Evolutionary conservation across 2,329 filamentous ascomycete genomes (phyloP), one percentile per base, ranked within the genome.

Genomic region (Fusarium guadeloupense): DNA sequence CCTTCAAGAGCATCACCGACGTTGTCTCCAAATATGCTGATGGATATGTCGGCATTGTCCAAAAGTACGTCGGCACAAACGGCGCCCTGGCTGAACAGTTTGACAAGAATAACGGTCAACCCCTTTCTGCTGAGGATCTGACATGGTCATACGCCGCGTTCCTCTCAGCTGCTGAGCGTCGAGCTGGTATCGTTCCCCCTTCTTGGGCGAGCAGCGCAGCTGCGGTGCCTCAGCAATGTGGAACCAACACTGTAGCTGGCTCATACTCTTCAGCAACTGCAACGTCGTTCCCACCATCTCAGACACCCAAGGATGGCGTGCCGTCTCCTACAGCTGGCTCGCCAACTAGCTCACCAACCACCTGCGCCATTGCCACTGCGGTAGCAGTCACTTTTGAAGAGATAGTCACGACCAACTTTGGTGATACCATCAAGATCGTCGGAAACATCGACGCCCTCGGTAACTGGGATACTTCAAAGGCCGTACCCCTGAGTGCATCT

Each of bases 71-170:
- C 0, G 80, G 81, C 4, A 63, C 80, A 1, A 84, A 86, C 62
- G 90, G 90, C n/a, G 83, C 83, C 2, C 72, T 92, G 13, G 78
- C 86, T 2, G 89, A 92, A 76, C 89, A 92, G 72, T 92, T 84
- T 67, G 80, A 83, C 62, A 82, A 82, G 64, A 73, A 75, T 50
- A 76, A 71, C 37, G 87, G 83, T 25, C 62, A 68, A 0, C 86
- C 85, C 2, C 75, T 88, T 5, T 90, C 87, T 2, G 89, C 89
- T 1, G 75, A 78, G 16, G 86, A 92, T 62, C 77, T 92, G 23
- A 91, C 89, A 4, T 92, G 89, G 89, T 90, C 88, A 1, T 91
- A 91, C 63, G 87, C 88, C 2, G 82, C 88, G 0, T 88, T 92
- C 73, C 76, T 92, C 40, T 89, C 88, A 1, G 83, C 84, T n/a